These are phyloP conservation scores for Xylaria multiplex DNA, from an alignment of 2,329 filamentous ascomycete species.

Conservation along the genomic window DNA sequence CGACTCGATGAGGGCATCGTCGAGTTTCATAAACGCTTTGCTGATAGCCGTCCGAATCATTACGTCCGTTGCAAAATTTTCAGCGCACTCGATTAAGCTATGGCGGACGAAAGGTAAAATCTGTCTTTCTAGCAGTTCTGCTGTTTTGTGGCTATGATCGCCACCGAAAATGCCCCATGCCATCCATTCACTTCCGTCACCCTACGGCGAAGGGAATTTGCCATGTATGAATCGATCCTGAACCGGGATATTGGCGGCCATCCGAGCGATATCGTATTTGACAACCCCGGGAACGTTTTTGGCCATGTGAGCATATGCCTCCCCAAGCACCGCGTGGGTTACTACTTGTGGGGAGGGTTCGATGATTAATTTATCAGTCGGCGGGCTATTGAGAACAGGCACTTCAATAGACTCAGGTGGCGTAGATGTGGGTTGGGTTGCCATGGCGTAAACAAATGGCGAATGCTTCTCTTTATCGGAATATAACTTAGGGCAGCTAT, in stretches of 20 bases:
- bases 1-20: background rate
- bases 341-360: background rate
- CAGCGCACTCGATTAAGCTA: background rate
- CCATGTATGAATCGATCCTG: slow-evolving; percentile 9
- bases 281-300: background rate
- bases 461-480: no score
- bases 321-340: background rate
- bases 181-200: slow-evolving; percentile 3
- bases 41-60: background rate
- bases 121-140: background rate
- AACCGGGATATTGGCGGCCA: background rate
- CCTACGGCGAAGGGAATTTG: slow-evolving; percentile 4
- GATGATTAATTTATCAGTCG: no score
- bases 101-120: background rate
- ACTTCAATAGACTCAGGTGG: no score
- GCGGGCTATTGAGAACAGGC: no score
- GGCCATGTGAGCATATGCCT: background rate
- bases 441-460: no score
- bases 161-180: slow-evolving; percentile 15
- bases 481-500: no score
- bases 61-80: background rate
- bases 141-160: background rate
- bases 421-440: no score
- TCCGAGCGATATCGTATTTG: slow-evolving; percentile 1
- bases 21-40: background rate